Percentiles rank a stretch among this genome's conserved stretches.
These are phyloP conservation scores for Colletotrichum sp. DNA, from an alignment of 2,329 filamentous ascomycete species.

Conservation along the genomic window DNA sequence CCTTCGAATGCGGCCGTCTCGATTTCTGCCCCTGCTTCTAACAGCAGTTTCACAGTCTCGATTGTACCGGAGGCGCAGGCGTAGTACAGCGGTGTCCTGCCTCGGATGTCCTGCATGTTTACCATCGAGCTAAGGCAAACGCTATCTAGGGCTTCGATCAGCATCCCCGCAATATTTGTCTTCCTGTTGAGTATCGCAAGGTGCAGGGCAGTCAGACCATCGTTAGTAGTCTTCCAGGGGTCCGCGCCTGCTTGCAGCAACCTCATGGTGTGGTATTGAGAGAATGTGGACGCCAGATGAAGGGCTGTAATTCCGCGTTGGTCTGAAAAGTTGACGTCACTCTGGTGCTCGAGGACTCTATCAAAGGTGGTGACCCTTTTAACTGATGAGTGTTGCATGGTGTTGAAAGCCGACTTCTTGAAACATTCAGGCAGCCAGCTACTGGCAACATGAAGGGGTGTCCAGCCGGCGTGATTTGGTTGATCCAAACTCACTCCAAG, in stretches of 20 bases:
- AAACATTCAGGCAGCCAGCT: not conserved
- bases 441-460: not conserved
- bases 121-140: not conserved
- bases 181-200: slow-evolving; percentile 39
- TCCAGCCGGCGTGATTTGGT: not conserved
- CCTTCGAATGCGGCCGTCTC: not conserved
- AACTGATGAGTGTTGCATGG: not conserved
- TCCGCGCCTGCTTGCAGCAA: slow-evolving; percentile 44
- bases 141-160: slow-evolving; percentile 23
- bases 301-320: slow-evolving; percentile 26
- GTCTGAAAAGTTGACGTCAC: not conserved
- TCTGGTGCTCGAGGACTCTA: not conserved
- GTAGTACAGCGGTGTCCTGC: slow-evolving; percentile 26
- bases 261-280: slow-evolving; percentile 24
- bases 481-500: not conserved
- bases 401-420: not conserved
- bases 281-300: slow-evolving; percentile 27
- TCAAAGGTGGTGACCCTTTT: not conserved
- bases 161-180: slow-evolving; percentile 36
- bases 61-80: slow-evolving; percentile 26
- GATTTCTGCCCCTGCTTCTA: slow-evolving; percentile 29
- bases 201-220: slow-evolving; percentile 44
- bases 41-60: slow-evolving; percentile 30
- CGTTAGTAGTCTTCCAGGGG: slow-evolving; percentile 30
- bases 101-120: not conserved